phyloP scores from a whole-genome alignment of 371 early-diverging fungal genomes.

The Encephalitozoon cuniculi region DNA sequence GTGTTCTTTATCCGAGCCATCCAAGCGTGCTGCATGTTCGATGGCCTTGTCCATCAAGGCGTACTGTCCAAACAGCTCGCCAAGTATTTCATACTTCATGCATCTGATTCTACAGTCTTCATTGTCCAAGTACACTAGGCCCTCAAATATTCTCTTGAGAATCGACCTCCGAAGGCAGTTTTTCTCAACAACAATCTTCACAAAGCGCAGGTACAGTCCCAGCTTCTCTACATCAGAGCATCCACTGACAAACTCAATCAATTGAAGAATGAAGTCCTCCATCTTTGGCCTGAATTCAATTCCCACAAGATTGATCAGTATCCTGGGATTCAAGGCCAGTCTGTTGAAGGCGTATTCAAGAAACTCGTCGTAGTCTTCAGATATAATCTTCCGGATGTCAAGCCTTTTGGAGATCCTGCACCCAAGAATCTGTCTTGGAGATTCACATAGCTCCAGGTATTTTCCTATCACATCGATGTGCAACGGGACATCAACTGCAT shows the following conservation, averaged over 20 bases:
- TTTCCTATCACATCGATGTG: not conserved
- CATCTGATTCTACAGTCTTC: conserved; percentile 1
- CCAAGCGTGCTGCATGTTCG: not conserved
- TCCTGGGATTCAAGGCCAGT: not conserved
- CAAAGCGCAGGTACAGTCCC: not conserved
- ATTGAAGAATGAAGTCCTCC: not conserved
- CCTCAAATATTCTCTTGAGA: conserved; percentile 9
- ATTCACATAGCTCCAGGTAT: not conserved
- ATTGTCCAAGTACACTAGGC: not conserved
- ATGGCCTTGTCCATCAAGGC: not conserved
- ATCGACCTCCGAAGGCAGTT: not conserved
- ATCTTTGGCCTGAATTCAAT: not conserved
- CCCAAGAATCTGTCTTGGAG: not conserved
- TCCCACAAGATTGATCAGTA: conserved; percentile 3
- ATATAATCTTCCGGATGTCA: not conserved
- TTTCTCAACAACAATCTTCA: conserved; percentile 1
- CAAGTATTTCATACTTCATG: conserved; percentile 6
- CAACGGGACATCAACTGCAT: not conserved
- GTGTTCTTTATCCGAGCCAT: not conserved
- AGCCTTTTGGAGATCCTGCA: not conserved
- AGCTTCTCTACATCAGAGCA: not conserved
- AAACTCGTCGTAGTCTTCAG: not conserved
- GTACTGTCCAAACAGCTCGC: not conserved
- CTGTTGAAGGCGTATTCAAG: not conserved
- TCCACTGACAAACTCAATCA: not conserved